These are phyloP conservation scores for Fragaria ananassa DNA, from an alignment of 306 rosid genomes.

Conservation along the genomic window DNA sequence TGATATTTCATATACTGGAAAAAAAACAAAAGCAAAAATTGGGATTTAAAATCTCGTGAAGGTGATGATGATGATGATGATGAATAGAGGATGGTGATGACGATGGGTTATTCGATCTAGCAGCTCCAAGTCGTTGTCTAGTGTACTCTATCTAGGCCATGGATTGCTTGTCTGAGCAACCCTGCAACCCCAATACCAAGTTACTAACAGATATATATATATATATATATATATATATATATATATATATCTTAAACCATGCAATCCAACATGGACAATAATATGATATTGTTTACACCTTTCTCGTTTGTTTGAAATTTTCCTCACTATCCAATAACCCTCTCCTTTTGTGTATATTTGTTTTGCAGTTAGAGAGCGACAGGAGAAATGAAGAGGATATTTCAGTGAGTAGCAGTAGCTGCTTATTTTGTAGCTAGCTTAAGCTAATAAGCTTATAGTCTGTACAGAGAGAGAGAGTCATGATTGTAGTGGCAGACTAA, in stretches of 20 bases:
- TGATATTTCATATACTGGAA: conserved; percentile 28
- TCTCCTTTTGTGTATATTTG: conserved; percentile 24
- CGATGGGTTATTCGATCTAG: conserved; percentile 45
- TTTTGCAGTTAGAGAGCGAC: conserved; percentile 28
- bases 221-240: too few species aligned
- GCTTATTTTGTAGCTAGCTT: conserved; percentile 18
- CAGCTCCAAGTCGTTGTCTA: conserved; percentile 55
- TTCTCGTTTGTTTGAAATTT: neutral
- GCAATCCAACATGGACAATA: conserved; percentile 30
- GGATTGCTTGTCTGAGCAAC: conserved; percentile 55
- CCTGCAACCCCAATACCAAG: conserved; percentile 36
- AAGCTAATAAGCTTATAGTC: conserved; percentile 15
- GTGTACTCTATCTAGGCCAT: conserved; percentile 28
- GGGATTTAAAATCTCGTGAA: conserved; percentile 39
- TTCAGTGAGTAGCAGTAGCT: conserved; percentile 17
- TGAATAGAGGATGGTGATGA: conserved; percentile 27
- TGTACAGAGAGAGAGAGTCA: conserved; percentile 23
- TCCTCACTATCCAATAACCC: conserved; percentile 33
- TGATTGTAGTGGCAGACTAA: conserved; percentile 46
- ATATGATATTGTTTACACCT: conserved; percentile 26
- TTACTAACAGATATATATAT: conserved; percentile 19
- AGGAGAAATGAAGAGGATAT: conserved; percentile 15
- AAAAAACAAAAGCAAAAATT: neutral
- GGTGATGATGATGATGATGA: conserved; percentile 28
- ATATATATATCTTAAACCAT: conserved; percentile 1